Percentiles rank a stretch among this genome's conserved stretches.
These are phyloP conservation scores for Porphyrellus cyaneotinctus DNA, from an alignment of 768 basidiomycete species.

Conservation along the genomic window DNA sequence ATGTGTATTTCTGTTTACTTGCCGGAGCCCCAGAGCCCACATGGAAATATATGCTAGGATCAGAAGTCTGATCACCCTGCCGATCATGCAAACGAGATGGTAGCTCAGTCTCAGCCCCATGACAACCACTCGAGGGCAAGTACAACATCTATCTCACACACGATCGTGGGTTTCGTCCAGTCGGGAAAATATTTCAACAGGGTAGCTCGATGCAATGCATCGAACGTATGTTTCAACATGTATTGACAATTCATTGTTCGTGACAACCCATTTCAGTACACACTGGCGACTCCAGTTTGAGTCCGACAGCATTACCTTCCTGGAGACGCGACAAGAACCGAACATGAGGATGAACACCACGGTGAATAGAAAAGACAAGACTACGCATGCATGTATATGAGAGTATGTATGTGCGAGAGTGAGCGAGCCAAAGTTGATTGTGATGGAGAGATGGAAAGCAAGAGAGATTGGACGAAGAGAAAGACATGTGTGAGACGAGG, in stretches of 20 bases:
- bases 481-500: conserved; percentile 1
- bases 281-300: too few relatives aligned
- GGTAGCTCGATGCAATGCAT: background rate
- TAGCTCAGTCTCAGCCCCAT: background rate
- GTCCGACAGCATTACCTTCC: background rate
- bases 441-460: conserved; percentile 10
- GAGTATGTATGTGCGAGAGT: conserved; percentile 1
- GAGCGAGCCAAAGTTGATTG: background rate
- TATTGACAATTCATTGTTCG: background rate
- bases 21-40: too few relatives aligned
- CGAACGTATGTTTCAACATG: background rate
- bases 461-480: background rate
- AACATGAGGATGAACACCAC: background rate
- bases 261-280: background rate
- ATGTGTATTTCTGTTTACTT: too few relatives aligned
- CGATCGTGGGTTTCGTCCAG: background rate
- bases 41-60: background rate
- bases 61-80: background rate
- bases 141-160: background rate
- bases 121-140: background rate
- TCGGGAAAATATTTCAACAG: background rate
- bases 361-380: background rate
- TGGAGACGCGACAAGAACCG: conserved; percentile 1
- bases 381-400: conserved; percentile 17
- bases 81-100: background rate